phyloP scores from a whole-genome alignment of 2,329 filamentous ascomycete species.

The Sporothrix schenckii region DNA sequence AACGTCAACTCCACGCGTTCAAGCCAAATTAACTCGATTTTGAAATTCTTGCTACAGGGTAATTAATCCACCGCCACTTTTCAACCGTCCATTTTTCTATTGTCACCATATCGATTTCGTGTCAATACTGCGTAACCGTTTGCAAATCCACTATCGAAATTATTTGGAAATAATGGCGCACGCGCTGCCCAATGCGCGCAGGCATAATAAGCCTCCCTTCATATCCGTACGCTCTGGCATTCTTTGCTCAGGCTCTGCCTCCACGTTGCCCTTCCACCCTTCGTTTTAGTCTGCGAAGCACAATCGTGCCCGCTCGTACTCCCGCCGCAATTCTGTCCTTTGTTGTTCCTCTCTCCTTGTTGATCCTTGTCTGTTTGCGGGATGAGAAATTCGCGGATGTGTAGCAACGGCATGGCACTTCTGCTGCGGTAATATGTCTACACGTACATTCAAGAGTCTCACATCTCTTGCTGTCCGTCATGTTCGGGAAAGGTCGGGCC shows the following conservation, averaged over 20 bases:
- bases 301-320: neutral
- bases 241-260: conserved; percentile 6
- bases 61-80: neutral
- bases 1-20: neutral
- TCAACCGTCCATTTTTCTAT: conserved; percentile 6
- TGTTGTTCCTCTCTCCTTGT: neutral
- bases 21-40: too few relatives aligned
- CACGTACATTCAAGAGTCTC: neutral
- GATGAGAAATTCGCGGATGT: neutral
- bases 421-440: neutral
- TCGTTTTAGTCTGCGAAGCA: neutral
- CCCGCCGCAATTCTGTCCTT: neutral
- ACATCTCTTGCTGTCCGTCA: neutral
- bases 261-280: neutral
- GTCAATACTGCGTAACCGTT: conserved; percentile 19
- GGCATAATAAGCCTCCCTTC: neutral
- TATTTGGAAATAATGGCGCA: conserved; percentile 14
- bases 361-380: neutral
- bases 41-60: neutral
- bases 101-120: conserved; percentile 23
- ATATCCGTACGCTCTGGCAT: conserved; percentile 1
- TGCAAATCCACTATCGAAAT: conserved; percentile 6
- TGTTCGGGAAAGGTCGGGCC: neutral
- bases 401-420: neutral
- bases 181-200: conserved; percentile 20